phyloP scores from a whole-genome alignment of 208 protist genomes.

The Crithidia brevicula region DNA sequence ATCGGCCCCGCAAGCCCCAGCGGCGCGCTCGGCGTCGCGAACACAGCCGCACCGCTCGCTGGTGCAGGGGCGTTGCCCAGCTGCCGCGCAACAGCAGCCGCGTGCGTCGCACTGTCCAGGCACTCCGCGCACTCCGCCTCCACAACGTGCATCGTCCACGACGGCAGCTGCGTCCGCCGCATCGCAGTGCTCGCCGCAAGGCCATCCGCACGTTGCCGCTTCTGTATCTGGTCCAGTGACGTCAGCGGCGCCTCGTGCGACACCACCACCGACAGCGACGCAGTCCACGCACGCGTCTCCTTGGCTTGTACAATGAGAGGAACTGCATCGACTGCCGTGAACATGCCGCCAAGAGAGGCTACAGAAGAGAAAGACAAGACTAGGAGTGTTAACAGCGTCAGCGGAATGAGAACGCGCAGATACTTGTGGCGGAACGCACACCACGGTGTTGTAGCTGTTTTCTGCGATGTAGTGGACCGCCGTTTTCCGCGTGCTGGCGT shows the following conservation, averaged over 20 bases:
- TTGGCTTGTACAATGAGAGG: too few relatives aligned
- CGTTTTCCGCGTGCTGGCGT: too few relatives aligned
- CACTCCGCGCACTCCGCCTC: slow-evolving; percentile 7
- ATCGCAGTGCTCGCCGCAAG: background rate
- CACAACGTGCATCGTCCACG: slow-evolving; percentile 9
- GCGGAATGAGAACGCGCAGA: too few relatives aligned
- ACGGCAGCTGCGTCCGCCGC: slow-evolving; percentile 8
- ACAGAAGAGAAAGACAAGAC: too few relatives aligned
- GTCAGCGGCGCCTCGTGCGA: background rate
- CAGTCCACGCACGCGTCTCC: background rate
- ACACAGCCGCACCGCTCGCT: too few relatives aligned
- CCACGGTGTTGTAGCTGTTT: too few relatives aligned
- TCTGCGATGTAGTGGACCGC: too few relatives aligned
- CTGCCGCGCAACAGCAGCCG: background rate
- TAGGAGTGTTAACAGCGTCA: too few relatives aligned
- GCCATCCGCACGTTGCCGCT: background rate
- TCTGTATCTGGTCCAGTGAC: background rate
- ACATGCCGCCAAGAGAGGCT: too few relatives aligned
- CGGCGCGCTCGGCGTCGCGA: slow-evolving; percentile 4
- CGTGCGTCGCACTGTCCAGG: slow-evolving; percentile 1
- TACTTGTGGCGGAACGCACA: too few relatives aligned
- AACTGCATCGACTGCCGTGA: too few relatives aligned
- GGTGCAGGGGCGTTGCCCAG: background rate
- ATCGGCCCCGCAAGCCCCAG: slow-evolving; percentile 18
- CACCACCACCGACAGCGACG: background rate